Percentiles rank a stretch among this genome's conserved stretches.
phyloP scores from a whole-genome alignment of 179 eudicot species.

The Beta corolliflora region DNA sequence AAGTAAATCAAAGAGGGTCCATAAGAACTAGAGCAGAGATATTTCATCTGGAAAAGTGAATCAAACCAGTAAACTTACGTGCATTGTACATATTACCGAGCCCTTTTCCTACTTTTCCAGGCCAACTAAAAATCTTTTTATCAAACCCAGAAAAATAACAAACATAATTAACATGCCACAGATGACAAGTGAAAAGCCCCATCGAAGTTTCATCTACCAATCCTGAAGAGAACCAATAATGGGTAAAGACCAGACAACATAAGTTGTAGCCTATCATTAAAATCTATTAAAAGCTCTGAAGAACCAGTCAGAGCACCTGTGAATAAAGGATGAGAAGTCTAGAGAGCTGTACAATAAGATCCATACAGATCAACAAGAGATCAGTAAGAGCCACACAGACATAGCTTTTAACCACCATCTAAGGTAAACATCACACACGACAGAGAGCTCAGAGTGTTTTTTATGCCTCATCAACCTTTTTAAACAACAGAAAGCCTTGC shows the following conservation, averaged over 20 bases:
- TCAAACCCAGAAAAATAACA: background rate
- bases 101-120: background rate
- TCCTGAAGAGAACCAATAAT: background rate
- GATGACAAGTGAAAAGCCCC: background rate
- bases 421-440: background rate
- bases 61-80: background rate
- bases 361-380: background rate
- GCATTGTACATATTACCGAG: background rate
- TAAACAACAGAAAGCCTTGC: background rate
- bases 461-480: background rate
- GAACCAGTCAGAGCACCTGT: background rate
- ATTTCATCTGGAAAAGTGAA: background rate
- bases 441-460: background rate
- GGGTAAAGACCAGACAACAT: background rate
- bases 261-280: background rate
- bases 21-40: too few species aligned
- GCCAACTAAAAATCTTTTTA: background rate
- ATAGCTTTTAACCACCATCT: background rate
- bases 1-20: too few species aligned
- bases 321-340: background rate
- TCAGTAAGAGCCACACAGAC: background rate
- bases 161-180: background rate
- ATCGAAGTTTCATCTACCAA: background rate
- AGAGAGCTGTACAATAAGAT: background rate
- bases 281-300: too few species aligned